Evolutionary conservation across 2,329 filamentous ascomycete species (phyloP).

Genomic region (Orbilia oligospora): DNA sequence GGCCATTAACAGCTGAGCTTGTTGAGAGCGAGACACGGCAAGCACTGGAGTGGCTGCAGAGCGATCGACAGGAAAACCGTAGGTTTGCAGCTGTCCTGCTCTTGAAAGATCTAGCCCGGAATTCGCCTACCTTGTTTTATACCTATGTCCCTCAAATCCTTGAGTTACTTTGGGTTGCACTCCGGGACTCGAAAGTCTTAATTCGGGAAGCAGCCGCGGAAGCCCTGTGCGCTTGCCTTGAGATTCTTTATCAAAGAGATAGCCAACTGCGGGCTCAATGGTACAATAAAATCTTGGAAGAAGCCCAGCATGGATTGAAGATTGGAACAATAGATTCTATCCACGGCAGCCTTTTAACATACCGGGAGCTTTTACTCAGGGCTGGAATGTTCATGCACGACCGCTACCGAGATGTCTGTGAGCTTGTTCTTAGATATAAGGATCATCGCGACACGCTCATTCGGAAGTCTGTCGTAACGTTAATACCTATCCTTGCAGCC

Average conservation of each 20-base stretch:
- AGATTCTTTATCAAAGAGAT: constrained; percentile 94
- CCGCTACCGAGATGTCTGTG: constrained; percentile 90
- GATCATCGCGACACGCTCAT: constrained; percentile 92
- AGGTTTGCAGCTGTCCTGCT: constrained; percentile 94
- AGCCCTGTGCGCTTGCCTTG: constrained; percentile 93
- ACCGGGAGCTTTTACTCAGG: constrained; percentile 92
- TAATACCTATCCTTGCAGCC: constrained; percentile 92
- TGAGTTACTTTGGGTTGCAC: constrained; percentile 94
- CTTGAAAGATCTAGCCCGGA: constrained; percentile 88
- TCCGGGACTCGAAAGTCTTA: constrained; percentile 88
- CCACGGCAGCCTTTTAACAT: constrained; percentile 91
- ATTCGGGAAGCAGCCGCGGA: constrained; percentile 94
- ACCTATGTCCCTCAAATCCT: constrained; percentile 95
- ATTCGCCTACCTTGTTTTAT: constrained; percentile 95
- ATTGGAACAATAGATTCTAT: constrained; percentile 86
- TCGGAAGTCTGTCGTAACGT: constrained; percentile 86
- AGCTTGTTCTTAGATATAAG: constrained; percentile 91
- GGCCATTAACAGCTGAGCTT: constrained; percentile 92
- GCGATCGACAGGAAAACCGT: constrained; percentile 91
- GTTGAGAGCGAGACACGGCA: constrained; percentile 98
- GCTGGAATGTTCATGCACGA: constrained; percentile 99
- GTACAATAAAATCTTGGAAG: constrained; percentile 91
- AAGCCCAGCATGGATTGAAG: constrained; percentile 84
- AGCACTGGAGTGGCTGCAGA: constrained; percentile 95
- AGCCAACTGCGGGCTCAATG: constrained; percentile 86